phyloP scores from a whole-genome alignment of 2,329 filamentous ascomycete genomes.

The Colletotrichum limetticola region DNA sequence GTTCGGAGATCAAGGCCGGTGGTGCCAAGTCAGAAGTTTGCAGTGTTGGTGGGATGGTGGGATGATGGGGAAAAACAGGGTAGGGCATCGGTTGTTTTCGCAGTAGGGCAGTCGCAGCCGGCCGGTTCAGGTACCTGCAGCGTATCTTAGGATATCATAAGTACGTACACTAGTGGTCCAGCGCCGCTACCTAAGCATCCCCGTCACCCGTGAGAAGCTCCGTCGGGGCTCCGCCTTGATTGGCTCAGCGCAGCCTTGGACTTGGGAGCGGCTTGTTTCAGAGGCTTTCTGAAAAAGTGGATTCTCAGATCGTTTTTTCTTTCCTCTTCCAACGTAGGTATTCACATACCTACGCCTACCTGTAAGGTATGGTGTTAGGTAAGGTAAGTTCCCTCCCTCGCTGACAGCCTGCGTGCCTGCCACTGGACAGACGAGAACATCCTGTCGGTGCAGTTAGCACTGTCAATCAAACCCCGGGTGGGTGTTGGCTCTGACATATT shows the following conservation, averaged over 20 bases:
- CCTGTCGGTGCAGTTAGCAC: not conserved
- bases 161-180: not conserved
- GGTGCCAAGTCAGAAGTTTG: not conserved
- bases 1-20: not conserved
- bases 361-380: too few species aligned
- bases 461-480: too few species aligned
- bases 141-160: too few species aligned
- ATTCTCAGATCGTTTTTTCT: not conserved
- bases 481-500: too few species aligned
- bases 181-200: not conserved
- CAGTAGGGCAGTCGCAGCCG: not conserved
- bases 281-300: not conserved
- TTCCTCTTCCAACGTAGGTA: not conserved
- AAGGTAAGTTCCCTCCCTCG: too few species aligned
- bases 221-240: not conserved
- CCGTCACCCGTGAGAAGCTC: not conserved
- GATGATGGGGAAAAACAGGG: not conserved
- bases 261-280: constrained; percentile 32
- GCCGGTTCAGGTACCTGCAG: not conserved
- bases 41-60: not conserved
- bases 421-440: not conserved
- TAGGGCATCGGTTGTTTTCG: not conserved
- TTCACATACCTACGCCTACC: too few species aligned
- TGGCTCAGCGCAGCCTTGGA: not conserved
- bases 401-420: too few species aligned